These are phyloP conservation scores for Phytophthora nicotianae DNA, from an alignment of 352 stramenopile genomes.

Conservation along the genomic window DNA sequence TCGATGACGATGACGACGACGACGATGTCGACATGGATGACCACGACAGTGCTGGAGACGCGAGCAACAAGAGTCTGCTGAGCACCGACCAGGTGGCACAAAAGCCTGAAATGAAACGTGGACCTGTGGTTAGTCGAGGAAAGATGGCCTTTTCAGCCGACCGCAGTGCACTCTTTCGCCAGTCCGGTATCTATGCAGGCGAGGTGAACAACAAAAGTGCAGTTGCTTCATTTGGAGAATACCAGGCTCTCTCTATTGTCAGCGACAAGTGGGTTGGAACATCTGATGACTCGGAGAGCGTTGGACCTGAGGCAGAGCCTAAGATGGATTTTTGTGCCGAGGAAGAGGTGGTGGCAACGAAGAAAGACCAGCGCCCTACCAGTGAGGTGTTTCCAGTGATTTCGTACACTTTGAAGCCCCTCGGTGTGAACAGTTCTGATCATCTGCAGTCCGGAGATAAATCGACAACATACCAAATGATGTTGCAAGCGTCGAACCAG, in stretches of 20 bases:
- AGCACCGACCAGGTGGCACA: constrained; percentile 26
- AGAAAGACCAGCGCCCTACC: constrained; percentile 31
- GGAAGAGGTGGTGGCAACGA: constrained; percentile 18
- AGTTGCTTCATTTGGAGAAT: constrained; percentile 46
- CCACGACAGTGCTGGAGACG: constrained; percentile 16
- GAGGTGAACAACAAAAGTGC: constrained; percentile 24
- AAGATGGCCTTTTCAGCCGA: constrained; percentile 34
- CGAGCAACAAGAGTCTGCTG: constrained; percentile 17
- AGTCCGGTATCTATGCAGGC: constrained; percentile 48
- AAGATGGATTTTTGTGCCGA: constrained; percentile 28
- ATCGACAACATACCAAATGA: constrained; percentile 76
- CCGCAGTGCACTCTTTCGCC: constrained; percentile 46
- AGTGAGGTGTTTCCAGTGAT: constrained; percentile 47
- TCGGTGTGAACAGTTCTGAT: constrained; percentile 32
- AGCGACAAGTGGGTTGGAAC: constrained; percentile 28
- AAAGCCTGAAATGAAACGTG: constrained; percentile 38
- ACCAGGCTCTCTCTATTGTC: constrained; percentile 10
- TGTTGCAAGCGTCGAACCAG: constrained; percentile 50
- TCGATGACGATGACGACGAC: constrained; percentile 76
- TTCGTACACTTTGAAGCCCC: constrained; percentile 35
- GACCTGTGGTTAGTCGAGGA: constrained; percentile 19
- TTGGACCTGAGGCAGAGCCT: constrained; percentile 6
- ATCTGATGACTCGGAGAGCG: constrained; percentile 9
- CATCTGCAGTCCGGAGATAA: constrained; percentile 39
- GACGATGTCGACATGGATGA: constrained; percentile 56